phyloP scores from a whole-genome alignment of 768 basidiomycete genomes.

The Leccinum uliginosum region DNA sequence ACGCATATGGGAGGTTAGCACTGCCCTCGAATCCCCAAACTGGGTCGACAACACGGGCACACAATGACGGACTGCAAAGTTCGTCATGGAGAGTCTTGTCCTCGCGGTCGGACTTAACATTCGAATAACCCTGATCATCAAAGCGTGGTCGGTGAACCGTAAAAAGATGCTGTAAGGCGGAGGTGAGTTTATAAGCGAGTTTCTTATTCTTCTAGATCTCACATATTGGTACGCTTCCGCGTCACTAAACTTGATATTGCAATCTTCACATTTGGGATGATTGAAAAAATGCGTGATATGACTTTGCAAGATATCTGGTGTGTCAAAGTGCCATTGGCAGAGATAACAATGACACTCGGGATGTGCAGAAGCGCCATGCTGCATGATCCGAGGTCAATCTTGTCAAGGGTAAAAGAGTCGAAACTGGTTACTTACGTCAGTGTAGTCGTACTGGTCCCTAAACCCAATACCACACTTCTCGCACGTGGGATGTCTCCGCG shows the following conservation, averaged over 20 bases:
- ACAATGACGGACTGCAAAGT: slow-evolving; percentile 5
- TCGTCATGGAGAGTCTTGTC: neutral
- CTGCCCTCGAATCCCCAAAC: slow-evolving; percentile 22
- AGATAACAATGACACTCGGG: slow-evolving; percentile 31
- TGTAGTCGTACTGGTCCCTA: slow-evolving; percentile 23
- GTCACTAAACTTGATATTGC: slow-evolving; percentile 40
- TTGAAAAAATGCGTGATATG: slow-evolving; percentile 40
- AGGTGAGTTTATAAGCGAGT: neutral
- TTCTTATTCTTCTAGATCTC: slow-evolving; percentile 3
- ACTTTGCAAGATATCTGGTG: slow-evolving; percentile 30
- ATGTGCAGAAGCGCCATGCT: slow-evolving; percentile 31
- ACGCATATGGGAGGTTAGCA: slow-evolving; percentile 19
- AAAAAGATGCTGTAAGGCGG: slow-evolving; percentile 24
- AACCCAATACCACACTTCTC: slow-evolving; percentile 26
- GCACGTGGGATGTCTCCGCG: slow-evolving; percentile 27
- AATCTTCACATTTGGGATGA: slow-evolving; percentile 44
- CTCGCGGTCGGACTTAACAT: slow-evolving; percentile 1
- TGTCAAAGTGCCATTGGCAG: slow-evolving; percentile 40
- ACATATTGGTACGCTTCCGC: slow-evolving; percentile 36
- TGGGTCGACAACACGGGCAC: slow-evolving; percentile 16
- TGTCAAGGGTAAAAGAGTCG: neutral
- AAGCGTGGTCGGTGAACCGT: slow-evolving; percentile 21
- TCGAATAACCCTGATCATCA: slow-evolving; percentile 5
- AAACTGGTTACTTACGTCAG: slow-evolving; percentile 19
- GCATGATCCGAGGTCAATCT: slow-evolving; percentile 9